Base-by-base conservation (phyloP, 1,284 basidiomycete genomes). In the Ceratobasidium sp. region DNA sequence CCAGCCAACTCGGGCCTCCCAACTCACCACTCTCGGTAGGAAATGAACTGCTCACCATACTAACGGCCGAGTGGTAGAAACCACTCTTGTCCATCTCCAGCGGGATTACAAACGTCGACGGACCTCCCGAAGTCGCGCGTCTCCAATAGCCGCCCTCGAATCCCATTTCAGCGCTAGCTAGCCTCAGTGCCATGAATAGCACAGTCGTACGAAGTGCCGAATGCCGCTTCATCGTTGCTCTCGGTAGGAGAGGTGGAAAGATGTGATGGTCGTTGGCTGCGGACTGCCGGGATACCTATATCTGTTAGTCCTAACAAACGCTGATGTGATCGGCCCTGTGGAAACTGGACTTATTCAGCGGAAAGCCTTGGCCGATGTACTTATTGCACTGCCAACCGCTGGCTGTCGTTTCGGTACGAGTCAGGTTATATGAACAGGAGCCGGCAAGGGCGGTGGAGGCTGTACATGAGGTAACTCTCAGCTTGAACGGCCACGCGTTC, bases 111-210 rank as follows among this genome's bases (percentile, higher is more conserved):
- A 64, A 52, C 20, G 60, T 64, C 3, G 42, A 22, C 1, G 45
- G 47, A 15, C 47, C 60, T 15, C 47, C 22, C n/a, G 42, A 27
- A 25, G 60, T 34, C 20, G 60, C 13, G 34, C 60, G 60, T 50
- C 34, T 64, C 60, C 60, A 64, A 35, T 64, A 40, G 13, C 60
- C 60, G 13, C 34, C 60, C 20, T 50, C 32, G 49, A 64, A 64
- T 6, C 49, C 60, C 20, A 42, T 38, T 27, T 62, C 20, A 12
- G 60, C 60, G 10, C 20, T 12, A 20, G 45, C 20, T 20, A 47
- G 7, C 22, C 45, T 22, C 10, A 47, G 45, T 7, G 45, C n/a
- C 8, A 22, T 47, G 45, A 47, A 20, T 12, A 22, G 13, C 22
- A 47, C n/a, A 10, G 45, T 20, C 7, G 20, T 20, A 47, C 10